Base-by-base conservation (phyloP, 805 yeast species). In the Kuraishia hungarica region DNA sequence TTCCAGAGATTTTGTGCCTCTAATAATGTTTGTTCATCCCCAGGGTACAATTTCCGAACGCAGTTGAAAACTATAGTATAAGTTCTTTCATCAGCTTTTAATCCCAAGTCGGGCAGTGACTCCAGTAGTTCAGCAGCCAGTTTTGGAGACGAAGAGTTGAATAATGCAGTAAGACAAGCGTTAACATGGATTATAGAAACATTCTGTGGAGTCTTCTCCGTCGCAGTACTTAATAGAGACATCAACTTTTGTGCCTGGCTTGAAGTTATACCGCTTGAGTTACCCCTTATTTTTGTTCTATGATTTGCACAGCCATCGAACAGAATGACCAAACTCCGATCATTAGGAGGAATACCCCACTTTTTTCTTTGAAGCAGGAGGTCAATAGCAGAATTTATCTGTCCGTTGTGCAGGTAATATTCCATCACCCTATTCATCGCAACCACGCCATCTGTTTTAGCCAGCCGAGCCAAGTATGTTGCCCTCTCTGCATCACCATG, bases 391-490 rank as follows among this genome's bases (percentile, higher is more conserved):
- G 72, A 73, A 50, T 76, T 74, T 0, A 76, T 64, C 22, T 76
- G 74, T 2, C 77, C 74, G 8, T 71, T 61, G 7, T 65, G 65
- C 2, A 84, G 67, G 48, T 76, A 71, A 72, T 81, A 76, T 57
- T 78, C 75, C 62, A 83, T 64, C 0, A 87, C 73, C n/a, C 78
- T 73, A 59, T 88, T 87, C 81, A 82, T 78, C 1, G 82, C 87
- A 35, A 83, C 87, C 0, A 73, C 60, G 8, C 87, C 89, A 43
- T 75, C 74, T 1, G 62, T 63, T 28, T 72, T 67, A 0, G 86
- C 81, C 13, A 82, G 58, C 49, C 75, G 71, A 2, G 79, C 71
- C n/a, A 83, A 65, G 59, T 72, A 72, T 24, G 76, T 55, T 1
- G 59, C 59, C 28, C 50, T 54, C 39, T 29, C 21, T 13, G 29